Conservation (phyloP, 768 basidiomycete genomes). For the Lactifluus subvellereus region DNA sequence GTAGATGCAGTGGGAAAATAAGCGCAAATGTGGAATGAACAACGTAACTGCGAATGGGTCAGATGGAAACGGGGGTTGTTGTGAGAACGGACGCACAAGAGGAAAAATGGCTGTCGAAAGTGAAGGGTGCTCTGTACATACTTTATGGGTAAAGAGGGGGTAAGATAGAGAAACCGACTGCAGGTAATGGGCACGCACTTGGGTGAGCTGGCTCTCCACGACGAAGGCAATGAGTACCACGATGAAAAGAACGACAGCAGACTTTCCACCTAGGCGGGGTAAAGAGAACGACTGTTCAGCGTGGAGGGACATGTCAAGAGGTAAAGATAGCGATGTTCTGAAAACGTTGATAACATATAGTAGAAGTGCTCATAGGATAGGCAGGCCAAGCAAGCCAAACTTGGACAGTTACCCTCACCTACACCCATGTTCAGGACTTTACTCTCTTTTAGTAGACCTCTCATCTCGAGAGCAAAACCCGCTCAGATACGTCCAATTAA, state of each 20-base stretch:
- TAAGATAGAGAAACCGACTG: not conserved
- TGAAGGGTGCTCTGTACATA: slow-evolving; percentile 72
- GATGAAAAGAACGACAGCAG: slow-evolving; percentile 52
- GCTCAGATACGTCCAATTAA: slow-evolving; percentile 25
- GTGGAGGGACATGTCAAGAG: not conserved
- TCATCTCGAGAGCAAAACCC: slow-evolving; percentile 47
- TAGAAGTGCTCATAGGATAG: too few relatives aligned
- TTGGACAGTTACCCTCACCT: not conserved
- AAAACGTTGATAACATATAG: slow-evolving; percentile 4
- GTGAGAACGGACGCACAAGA: slow-evolving; percentile 52
- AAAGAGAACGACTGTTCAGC: slow-evolving; percentile 1
- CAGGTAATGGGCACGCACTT: slow-evolving; percentile 41
- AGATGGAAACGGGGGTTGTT: not conserved
- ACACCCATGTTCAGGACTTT: slow-evolving; percentile 57
- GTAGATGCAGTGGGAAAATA: slow-evolving; percentile 77
- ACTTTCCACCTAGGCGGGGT: slow-evolving; percentile 35
- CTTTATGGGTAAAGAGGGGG: slow-evolving; percentile 34
- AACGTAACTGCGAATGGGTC: slow-evolving; percentile 53
- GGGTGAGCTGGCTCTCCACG: slow-evolving; percentile 66
- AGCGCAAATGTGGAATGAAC: slow-evolving; percentile 79
- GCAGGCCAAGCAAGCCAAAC: not conserved
- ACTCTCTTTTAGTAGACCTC: slow-evolving; percentile 54
- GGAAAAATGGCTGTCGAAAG: slow-evolving; percentile 84
- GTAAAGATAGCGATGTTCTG: not conserved
- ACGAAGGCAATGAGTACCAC: slow-evolving; percentile 67